Conservation (phyloP, 495 filamentous ascomycete species). For the Neurospora tetrasperma region DNA sequence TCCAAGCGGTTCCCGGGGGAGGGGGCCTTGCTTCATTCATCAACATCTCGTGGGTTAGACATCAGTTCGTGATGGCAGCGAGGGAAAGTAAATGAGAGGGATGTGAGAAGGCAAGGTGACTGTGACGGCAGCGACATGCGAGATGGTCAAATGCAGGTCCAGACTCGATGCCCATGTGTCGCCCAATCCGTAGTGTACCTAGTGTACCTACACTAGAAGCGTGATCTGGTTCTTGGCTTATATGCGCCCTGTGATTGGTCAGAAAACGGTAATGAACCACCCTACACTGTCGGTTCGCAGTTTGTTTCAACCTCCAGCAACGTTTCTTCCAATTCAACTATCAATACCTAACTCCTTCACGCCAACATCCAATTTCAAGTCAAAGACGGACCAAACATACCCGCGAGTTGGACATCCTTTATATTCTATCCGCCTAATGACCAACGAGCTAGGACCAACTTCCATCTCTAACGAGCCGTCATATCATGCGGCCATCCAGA, state of each 20-base stretch:
- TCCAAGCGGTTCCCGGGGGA: neutral
- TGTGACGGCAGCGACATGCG: neutral
- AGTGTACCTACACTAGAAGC: neutral
- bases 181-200: neutral
- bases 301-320: neutral
- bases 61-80: neutral
- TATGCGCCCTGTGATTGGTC: neutral
- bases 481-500: neutral
- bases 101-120: neutral
- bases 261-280: neutral
- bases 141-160: constrained; percentile 1
- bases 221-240: neutral
- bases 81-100: neutral
- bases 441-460: neutral
- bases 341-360: neutral
- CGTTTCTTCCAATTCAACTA: neutral
- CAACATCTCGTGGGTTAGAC: neutral
- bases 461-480: neutral
- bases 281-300: neutral
- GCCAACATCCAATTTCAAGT: neutral
- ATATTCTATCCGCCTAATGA: neutral
- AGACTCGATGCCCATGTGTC: neutral
- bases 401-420: neutral
- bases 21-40: neutral
- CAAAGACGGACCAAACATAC: neutral